Base-by-base conservation (phyloP, 2,329 filamentous ascomycete species). In the Exophiala bonariae region DNA sequence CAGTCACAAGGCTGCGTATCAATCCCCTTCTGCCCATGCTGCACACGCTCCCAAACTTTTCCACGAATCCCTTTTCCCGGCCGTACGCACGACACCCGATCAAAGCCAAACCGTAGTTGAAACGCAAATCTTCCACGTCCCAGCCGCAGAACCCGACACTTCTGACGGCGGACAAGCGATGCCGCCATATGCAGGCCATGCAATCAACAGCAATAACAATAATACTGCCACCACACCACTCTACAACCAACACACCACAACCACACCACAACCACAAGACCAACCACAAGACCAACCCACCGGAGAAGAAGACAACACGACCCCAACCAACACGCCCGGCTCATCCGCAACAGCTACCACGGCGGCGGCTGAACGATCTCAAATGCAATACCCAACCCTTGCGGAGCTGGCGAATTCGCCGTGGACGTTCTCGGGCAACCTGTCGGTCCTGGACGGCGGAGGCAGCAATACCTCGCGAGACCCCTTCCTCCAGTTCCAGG, bases 401-500 rank as follows among this genome's bases (percentile, higher is more conserved):
- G 23, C 11, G 6, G 23, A 26, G 23, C 23, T 26, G 23, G 23
- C 23, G 6, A 26, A 26, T 11, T 26, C 55, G 14, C 54, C 49
- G 4, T 46, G 54, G 20, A 52, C 52, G 4, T 47, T 62, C 10
- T 49, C 54, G 26, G 54, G 55, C 6, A 59, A 61, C 44, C 30
- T 52, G n/a, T 61, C 61, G 4, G 55, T 59, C 26, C 61, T 63
- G 56, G 60, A 64, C 43, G 23, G 23, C 23, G 23, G 23, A 6
- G 23, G 23, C 23, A 11, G 23, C 11, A 26, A 6, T 6, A 43
- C 60, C 20, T 59, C 50, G 2, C 57, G 59, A 44, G 61, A 65
- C 37, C 57, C 60, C 5, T 63, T 64, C 32, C 62, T 62, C 23
- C 61, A 62, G 30, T 61, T 62, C n/a, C 60, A 61, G 31, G 60